A percentile compares a stretch with the other conserved stretches of the same genome.
These are phyloP conservation scores for Filobasidium floriforme DNA, from an alignment of 768 basidiomycete genomes.

Conservation along the genomic window DNA sequence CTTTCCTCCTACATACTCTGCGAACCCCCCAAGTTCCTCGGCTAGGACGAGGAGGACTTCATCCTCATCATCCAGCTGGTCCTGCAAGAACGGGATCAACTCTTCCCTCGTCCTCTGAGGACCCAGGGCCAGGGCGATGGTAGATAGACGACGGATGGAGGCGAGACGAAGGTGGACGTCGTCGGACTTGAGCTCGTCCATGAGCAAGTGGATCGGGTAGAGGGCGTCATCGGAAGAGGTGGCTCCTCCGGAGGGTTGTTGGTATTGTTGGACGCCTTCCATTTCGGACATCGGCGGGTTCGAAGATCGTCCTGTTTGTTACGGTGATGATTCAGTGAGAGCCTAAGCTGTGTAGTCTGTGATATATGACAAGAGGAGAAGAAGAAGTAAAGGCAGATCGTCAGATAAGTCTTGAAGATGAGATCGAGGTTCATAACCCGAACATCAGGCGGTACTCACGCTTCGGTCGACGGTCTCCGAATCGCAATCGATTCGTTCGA, in stretches of 20 bases:
- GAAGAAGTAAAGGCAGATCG: no score
- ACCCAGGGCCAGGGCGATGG: slow-evolving; percentile 93
- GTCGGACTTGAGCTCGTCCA: slow-evolving; percentile 96
- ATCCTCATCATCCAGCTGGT: slow-evolving; percentile 99
- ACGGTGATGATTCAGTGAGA: not conserved
- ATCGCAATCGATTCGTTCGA: no score
- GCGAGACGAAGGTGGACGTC: slow-evolving; percentile 93
- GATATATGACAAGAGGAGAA: no score
- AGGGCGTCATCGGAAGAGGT: not conserved
- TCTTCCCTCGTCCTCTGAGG: slow-evolving; percentile 91
- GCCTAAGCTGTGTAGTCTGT: no score
- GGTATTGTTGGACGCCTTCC: slow-evolving; percentile 9
- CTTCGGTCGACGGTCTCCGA: no score
- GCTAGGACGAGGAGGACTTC: slow-evolving; percentile 92
- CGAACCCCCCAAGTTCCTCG: slow-evolving; percentile 88
- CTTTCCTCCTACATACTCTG: slow-evolving; percentile 87
- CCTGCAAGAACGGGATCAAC: slow-evolving; percentile 91
- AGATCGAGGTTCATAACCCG: no score
- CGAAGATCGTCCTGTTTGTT: not conserved
- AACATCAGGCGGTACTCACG: no score
- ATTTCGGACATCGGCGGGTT: slow-evolving; percentile 4
- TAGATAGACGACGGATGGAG: slow-evolving; percentile 93
- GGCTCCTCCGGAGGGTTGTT: not conserved
- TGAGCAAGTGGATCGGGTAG: slow-evolving; percentile 87
- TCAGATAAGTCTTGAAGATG: no score